Evolutionary conservation across 306 rosid species (phyloP).

Genomic region (Fagus sylvatica): DNA sequence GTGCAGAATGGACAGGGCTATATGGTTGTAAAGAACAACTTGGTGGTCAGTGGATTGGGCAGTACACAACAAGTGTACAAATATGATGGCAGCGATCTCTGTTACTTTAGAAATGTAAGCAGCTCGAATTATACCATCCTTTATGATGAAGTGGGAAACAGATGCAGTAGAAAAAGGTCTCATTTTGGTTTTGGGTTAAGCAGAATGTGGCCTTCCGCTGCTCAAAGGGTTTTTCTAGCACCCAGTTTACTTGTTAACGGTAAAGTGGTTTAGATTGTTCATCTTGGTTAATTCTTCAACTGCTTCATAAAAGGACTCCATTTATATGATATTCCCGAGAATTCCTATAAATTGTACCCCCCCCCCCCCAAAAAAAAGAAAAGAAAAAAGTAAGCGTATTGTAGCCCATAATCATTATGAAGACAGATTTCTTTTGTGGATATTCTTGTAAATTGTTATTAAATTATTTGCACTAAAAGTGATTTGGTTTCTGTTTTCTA

Average conservation of each 20-base stretch:
- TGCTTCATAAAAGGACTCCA: neutral
- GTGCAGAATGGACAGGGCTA: slow-evolving; percentile 67
- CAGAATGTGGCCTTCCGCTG: slow-evolving; percentile 25
- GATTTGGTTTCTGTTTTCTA: neutral
- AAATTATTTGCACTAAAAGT: neutral
- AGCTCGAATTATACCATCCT: slow-evolving; percentile 76
- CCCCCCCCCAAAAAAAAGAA: no score
- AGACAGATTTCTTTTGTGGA: neutral
- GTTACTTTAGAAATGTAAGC: slow-evolving; percentile 74
- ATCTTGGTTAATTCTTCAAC: slow-evolving; percentile 9
- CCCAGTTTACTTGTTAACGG: slow-evolving; percentile 5
- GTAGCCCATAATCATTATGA: neutral
- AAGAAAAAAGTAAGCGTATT: slow-evolving; percentile 15
- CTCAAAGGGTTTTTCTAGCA: slow-evolving; percentile 33
- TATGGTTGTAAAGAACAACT: slow-evolving; percentile 49
- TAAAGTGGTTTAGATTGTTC: slow-evolving; percentile 7
- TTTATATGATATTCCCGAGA: slow-evolving; percentile 3
- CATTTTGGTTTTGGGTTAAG: slow-evolving; percentile 21
- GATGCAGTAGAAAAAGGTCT: slow-evolving; percentile 38
- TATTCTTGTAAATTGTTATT: neutral
- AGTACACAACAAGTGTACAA: slow-evolving; percentile 68
- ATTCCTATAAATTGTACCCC: slow-evolving; percentile 7
- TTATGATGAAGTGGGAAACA: slow-evolving; percentile 48
- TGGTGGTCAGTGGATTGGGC: slow-evolving; percentile 62
- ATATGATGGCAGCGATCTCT: slow-evolving; percentile 41